A percentile compares a stretch with the other conserved stretches of the same genome.
phyloP scores from a whole-genome alignment of 768 basidiomycete genomes.

The Omphalotus guepiniiformis region DNA sequence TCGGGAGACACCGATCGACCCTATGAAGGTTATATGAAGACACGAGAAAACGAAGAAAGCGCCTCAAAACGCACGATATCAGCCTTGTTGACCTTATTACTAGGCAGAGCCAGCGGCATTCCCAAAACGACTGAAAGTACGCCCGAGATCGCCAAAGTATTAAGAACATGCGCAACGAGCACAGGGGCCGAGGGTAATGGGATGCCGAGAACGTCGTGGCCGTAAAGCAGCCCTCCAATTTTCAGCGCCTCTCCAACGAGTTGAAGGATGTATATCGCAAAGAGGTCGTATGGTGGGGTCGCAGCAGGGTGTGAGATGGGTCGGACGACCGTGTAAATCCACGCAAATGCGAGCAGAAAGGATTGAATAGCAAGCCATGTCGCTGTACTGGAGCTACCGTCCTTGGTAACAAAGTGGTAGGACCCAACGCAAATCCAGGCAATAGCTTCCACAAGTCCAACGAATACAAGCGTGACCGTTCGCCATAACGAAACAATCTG shows the following conservation, averaged over 20 bases:
- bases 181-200: constrained; percentile 34
- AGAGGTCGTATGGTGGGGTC: constrained; percentile 62
- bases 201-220: constrained; percentile 37
- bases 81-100: constrained; percentile 40
- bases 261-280: constrained; percentile 51
- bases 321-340: constrained; percentile 63
- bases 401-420: constrained; percentile 42
- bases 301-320: constrained; percentile 48
- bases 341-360: constrained; percentile 48
- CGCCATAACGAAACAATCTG: constrained; percentile 51
- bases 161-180: constrained; percentile 27
- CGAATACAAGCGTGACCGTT: constrained; percentile 48
- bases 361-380: constrained; percentile 27
- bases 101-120: constrained; percentile 71
- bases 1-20: constrained; percentile 60
- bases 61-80: constrained; percentile 56
- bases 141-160: constrained; percentile 39
- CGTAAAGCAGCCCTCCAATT: constrained; percentile 52
- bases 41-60: neutral
- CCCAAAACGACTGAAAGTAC: constrained; percentile 44
- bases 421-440: constrained; percentile 59
- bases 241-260: constrained; percentile 42
- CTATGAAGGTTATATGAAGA: constrained; percentile 24
- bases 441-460: constrained; percentile 54
- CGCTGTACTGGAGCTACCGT: constrained; percentile 24